phyloP scores from a whole-genome alignment of 352 stramenopile genomes.

The Thalassiosira exigua region DNA sequence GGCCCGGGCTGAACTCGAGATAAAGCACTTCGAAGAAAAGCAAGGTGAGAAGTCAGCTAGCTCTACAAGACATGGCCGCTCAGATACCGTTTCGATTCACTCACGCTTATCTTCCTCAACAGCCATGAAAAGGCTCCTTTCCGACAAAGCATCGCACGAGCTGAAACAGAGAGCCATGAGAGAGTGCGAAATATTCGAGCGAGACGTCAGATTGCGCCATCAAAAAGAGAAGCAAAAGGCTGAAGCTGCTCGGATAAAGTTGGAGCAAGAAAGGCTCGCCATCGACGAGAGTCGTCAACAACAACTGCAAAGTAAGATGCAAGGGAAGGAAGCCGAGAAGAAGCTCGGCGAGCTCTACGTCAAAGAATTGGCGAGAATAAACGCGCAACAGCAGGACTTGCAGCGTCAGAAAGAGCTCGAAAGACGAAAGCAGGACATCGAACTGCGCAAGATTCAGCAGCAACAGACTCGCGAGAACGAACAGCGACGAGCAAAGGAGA shows the following conservation, averaged over 20 bases:
- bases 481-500: slow-evolving; percentile 16
- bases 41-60: slow-evolving; percentile 10
- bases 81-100: not conserved
- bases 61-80: not conserved
- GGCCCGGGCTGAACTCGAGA: slow-evolving; percentile 45
- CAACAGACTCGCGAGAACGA: slow-evolving; percentile 50
- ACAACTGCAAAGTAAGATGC: slow-evolving; percentile 43
- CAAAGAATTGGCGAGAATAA: slow-evolving; percentile 41
- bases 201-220: slow-evolving; percentile 38
- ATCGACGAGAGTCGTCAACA: slow-evolving; percentile 47
- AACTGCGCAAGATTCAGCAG: slow-evolving; percentile 35
- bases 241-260: slow-evolving; percentile 32
- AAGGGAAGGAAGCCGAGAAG: slow-evolving; percentile 40
- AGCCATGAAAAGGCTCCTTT: slow-evolving; percentile 43
- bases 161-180: slow-evolving; percentile 41
- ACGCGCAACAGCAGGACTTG: slow-evolving; percentile 16
- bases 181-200: slow-evolving; percentile 60
- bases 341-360: slow-evolving; percentile 46
- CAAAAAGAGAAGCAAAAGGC: slow-evolving; percentile 53
- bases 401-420: slow-evolving; percentile 43
- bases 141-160: slow-evolving; percentile 40
- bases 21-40: slow-evolving; percentile 54
- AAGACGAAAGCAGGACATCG: slow-evolving; percentile 44
- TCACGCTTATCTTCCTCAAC: slow-evolving; percentile 3
- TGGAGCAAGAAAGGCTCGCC: slow-evolving; percentile 34